These are phyloP conservation scores for Fusarium oligoseptatum DNA, from an alignment of 2,329 filamentous ascomycete species.

Conservation along the genomic window DNA sequence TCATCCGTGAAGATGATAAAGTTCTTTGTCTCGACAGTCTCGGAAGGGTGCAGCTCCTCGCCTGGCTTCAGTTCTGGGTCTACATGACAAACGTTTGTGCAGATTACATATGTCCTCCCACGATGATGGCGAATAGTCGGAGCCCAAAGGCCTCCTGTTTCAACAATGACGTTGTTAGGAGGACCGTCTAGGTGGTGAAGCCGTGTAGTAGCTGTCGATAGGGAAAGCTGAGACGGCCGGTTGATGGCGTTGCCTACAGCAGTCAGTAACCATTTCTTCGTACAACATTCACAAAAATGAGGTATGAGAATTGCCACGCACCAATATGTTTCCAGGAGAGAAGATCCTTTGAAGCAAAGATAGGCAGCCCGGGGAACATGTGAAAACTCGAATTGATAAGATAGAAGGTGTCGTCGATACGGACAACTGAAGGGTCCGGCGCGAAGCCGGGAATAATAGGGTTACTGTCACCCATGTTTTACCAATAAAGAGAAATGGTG, in stretches of 20 bases:
- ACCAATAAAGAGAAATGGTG: neutral
- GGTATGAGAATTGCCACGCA: neutral
- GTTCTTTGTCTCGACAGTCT: neutral
- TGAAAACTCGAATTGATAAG: neutral
- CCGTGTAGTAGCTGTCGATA: neutral
- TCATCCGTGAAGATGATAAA: conserved; percentile 14
- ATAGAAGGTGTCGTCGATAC: neutral
- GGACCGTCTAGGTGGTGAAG: neutral
- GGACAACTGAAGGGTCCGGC: neutral
- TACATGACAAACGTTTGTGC: conserved; percentile 9
- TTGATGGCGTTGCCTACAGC: conserved; percentile 12
- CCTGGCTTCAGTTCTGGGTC: neutral
- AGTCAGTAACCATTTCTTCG: neutral
- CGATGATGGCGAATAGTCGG: conserved; percentile 17
- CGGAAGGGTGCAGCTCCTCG: neutral
- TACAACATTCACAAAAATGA: neutral
- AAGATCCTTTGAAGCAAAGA: neutral
- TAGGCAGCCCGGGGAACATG: neutral
- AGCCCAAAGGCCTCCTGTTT: conserved; percentile 18
- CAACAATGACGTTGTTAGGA: neutral
- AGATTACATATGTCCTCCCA: conserved; percentile 14
- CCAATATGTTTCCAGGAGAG: neutral
- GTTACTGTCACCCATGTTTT: neutral
- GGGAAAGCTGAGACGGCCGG: neutral
- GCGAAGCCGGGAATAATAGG: neutral